Evolutionary conservation across 176 grass and related monocot genomes (phyloP), one percentile per base, ranked within the genome.

Genomic region (Musa acuminata): DNA sequence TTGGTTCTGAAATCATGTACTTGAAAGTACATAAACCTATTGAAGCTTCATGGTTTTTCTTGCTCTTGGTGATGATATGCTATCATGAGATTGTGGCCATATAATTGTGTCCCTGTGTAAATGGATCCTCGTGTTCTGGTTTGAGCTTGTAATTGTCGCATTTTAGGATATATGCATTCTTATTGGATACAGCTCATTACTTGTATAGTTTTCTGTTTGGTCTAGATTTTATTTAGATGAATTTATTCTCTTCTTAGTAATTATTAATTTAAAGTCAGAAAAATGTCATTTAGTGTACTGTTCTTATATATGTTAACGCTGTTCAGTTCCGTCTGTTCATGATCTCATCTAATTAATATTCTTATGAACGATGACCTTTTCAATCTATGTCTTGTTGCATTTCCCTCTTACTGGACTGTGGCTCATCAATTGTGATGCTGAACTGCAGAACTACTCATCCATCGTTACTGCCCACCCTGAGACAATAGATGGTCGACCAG

Each of bases 381-480:
- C 4, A 43, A 43, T 43, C 35, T 43, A 43, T 43, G 35, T 43
- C 35, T 43, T 43, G 35, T 6, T 43, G 35, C 35, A 43, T 43
- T 27, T 43, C 35, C 35, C 35, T 43, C 4, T 43, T 43, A 6
- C 35, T 43, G 35, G 35, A 43, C 35, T 43, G 4, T 43, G 35
- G 35, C 35, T 43, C 35, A 43, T 6, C 20, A 65, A 65, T 65
- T 22, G 22, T 25, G 3, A 65, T 65, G 9, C 19, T 11, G 2
- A 13, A 19, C 13, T 27, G 24, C 52, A 74, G 72, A 74, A 74
- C 24, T 74, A 74, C 72, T 74, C 72, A 4, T 74, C 72, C 25
- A 7, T 74, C 16, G 17, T 74, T 5, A 74, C 72, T 11, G 52
- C 54, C 1, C 72, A 74, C 51, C 72, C 72, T 9, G 72, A 74